These are phyloP conservation scores for Otatea glauca DNA, from an alignment of 176 grass and related monocot genomes.

Conservation along the genomic window DNA sequence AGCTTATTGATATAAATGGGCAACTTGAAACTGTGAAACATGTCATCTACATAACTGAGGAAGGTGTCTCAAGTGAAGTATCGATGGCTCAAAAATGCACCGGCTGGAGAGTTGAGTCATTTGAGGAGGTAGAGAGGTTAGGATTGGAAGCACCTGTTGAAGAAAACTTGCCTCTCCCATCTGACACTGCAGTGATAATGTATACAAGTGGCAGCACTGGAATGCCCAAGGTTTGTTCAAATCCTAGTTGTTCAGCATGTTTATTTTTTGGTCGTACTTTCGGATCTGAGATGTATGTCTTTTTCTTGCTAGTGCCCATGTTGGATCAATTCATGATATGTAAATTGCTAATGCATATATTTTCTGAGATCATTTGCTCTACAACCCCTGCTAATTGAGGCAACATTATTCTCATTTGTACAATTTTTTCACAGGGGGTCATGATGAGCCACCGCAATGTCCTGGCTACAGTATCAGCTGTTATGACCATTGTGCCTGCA, in stretches of 20 bases:
- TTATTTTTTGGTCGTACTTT: not conserved
- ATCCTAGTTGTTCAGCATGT: constrained; percentile 17
- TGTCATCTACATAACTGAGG: constrained; percentile 86
- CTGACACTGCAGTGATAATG: constrained; percentile 92
- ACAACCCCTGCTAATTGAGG: not conserved
- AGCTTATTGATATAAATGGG: constrained; percentile 76
- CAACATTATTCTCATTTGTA: constrained; percentile 27
- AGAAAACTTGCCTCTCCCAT: constrained; percentile 62
- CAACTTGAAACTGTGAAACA: constrained; percentile 85
- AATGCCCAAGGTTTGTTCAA: constrained; percentile 87
- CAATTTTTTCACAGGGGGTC: constrained; percentile 62
- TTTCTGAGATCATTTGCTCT: constrained; percentile 31
- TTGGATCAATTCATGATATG: constrained; percentile 22
- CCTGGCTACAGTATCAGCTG: constrained; percentile 78
- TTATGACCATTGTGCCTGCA: constrained; percentile 83
- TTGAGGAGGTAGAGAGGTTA: constrained; percentile 79
- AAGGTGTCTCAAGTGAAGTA: constrained; percentile 69
- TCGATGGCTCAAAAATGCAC: constrained; percentile 74
- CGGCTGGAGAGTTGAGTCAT: constrained; percentile 68
- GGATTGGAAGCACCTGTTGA: constrained; percentile 67
- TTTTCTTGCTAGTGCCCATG: constrained; percentile 28
- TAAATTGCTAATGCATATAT: constrained; percentile 3
- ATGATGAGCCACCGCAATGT: constrained; percentile 98
- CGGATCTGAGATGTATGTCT: not conserved
- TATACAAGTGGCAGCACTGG: constrained; percentile 99